Evolutionary conservation across 2,329 filamentous ascomycete genomes (phyloP).

Genomic region (Xylariaceae sp.): DNA sequence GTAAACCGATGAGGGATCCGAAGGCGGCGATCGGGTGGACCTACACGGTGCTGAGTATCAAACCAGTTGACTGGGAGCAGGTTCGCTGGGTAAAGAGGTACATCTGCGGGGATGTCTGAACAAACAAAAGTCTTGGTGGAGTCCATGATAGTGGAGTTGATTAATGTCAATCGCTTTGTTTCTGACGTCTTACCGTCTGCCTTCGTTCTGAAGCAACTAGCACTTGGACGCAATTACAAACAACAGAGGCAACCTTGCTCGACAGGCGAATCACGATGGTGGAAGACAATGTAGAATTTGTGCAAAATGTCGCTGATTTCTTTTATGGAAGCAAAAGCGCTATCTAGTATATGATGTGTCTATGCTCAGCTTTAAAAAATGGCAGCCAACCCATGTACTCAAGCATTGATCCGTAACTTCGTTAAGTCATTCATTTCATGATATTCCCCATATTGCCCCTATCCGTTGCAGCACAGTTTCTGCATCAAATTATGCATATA

Average conservation of each 20-base stretch:
- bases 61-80: constrained; percentile 25
- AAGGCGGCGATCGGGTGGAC: constrained; percentile 25
- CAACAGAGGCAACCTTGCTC: no score
- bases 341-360: no score
- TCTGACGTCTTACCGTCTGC: no score
- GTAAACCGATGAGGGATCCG: constrained; percentile 25
- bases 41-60: constrained; percentile 26
- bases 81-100: constrained; percentile 24
- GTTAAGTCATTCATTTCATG: no score
- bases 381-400: background rate
- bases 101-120: constrained; percentile 7
- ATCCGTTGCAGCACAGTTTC: no score
- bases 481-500: no score
- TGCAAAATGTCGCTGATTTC: background rate
- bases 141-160: no score
- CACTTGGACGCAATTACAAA: no score
- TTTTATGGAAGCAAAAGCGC: background rate
- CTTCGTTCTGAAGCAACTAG: no score
- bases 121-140: background rate
- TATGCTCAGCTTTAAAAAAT: no score
- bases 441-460: no score
- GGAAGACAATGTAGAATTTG: background rate
- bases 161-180: background rate
- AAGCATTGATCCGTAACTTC: background rate
- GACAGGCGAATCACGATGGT: no score